A percentile compares a stretch with the other conserved stretches of the same genome.
Evolutionary conservation across 177 flowering plant species (phyloP).

Genomic region (Telopea speciosissima): DNA sequence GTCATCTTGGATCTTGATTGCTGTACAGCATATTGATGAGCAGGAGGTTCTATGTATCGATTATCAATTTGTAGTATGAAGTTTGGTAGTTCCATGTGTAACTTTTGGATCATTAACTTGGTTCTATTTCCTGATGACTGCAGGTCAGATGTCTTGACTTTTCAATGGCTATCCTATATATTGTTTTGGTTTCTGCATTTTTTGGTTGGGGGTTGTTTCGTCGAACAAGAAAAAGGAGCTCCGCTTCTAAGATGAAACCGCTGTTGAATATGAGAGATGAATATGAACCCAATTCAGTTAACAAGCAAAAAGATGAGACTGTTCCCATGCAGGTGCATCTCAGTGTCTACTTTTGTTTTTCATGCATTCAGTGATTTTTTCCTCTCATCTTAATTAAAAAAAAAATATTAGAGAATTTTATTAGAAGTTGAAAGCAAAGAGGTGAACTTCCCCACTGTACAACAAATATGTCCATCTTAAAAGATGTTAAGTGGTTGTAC

Average conservation of each 20-base stretch:
- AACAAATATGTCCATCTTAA: too few relatives aligned
- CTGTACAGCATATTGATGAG: not conserved
- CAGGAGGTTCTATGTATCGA: not conserved
- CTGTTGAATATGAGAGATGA: conserved; percentile 35
- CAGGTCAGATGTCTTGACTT: conserved; percentile 66
- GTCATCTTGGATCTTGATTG: not conserved
- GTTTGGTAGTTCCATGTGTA: not conserved
- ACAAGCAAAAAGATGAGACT: conserved; percentile 39
- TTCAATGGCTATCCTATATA: conserved; percentile 42
- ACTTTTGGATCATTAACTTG: conserved; percentile 6
- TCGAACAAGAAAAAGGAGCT: conserved; percentile 29
- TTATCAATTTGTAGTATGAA: not conserved
- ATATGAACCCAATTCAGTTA: conserved; percentile 30
- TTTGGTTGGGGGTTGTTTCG: conserved; percentile 55
- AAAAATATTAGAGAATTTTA: too few relatives aligned
- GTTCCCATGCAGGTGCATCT: conserved; percentile 63
- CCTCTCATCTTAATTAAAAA: too few relatives aligned
- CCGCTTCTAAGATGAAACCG: conserved; percentile 34
- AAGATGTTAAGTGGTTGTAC: too few relatives aligned
- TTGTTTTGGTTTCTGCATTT: conserved; percentile 42
- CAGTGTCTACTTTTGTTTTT: not conserved
- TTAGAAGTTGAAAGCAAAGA: too few relatives aligned
- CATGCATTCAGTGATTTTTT: not conserved
- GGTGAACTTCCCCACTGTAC: too few relatives aligned
- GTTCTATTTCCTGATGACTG: conserved; percentile 17